Evolutionary conservation across 371 early-diverging fungal species (phyloP).

Genomic region (Apophysomyces trapeziformis): DNA sequence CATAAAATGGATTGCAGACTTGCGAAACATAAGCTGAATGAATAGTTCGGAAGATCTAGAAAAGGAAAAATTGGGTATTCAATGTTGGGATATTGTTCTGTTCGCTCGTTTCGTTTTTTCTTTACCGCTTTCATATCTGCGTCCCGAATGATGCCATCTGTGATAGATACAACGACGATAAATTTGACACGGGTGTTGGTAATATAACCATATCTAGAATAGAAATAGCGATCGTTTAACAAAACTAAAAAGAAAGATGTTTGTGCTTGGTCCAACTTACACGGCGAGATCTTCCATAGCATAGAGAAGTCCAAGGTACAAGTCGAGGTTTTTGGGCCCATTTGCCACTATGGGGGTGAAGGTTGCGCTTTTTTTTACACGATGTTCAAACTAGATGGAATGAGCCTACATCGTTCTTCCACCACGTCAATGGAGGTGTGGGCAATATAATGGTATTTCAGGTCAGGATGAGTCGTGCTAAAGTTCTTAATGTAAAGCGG

Average conservation of each 20-base stretch:
- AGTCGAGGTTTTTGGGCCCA: constrained; percentile 70
- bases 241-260: background rate
- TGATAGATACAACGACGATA: constrained; percentile 75
- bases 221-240: background rate
- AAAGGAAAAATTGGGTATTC: background rate
- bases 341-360: constrained; percentile 41
- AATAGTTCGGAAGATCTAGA: constrained; percentile 77
- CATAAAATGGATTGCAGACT: constrained; percentile 86
- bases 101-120: background rate
- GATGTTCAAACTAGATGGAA: no score
- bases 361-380: no score
- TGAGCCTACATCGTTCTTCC: constrained; percentile 75
- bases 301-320: constrained; percentile 84
- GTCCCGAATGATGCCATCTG: constrained; percentile 79
- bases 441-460: constrained; percentile 88
- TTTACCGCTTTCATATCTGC: constrained; percentile 79
- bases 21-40: constrained; percentile 80
- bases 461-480: constrained; percentile 72
- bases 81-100: background rate
- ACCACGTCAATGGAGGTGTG: constrained; percentile 89
- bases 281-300: constrained; percentile 88
- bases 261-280: constrained; percentile 42
- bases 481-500: constrained; percentile 84
- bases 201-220: constrained; percentile 77
- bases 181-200: constrained; percentile 86